Evolutionary conservation across 2,329 filamentous ascomycete genomes (phyloP), one percentile per base, ranked within the genome.

Genomic region (Daldinia sp.): DNA sequence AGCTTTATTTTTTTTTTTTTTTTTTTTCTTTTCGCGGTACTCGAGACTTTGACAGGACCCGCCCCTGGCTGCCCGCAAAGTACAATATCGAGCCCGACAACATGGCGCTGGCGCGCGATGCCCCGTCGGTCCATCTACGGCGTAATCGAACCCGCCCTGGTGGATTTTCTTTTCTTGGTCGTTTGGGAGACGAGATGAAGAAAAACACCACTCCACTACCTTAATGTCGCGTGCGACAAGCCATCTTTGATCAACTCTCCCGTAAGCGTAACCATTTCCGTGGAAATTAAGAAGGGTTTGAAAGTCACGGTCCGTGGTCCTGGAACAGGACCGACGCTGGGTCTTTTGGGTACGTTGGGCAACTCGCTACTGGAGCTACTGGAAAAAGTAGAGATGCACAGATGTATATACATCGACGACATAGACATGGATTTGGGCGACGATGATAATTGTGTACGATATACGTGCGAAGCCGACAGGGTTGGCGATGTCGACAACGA

Each of bases 271-370:
- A 20, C 35, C 50, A 26, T 46, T 54, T 13, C 44, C 20, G 15
- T 63, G 33, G 50, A 60, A 63, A 60, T 58, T 57, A 41, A 23
- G 15, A 48, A 51, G 42, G 46, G 55, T 57, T 46, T 51, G 42
- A 55, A 23, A 23, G 20, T 60, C 42, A 28, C 46, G 15, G 60
- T 55, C 59, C 61, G 42, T 65, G 50, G 57, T 41, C 26, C 46
- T 67, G 60, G 69, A 56, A 57, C 69, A 61, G 58, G 58, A 44
- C 63, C 61, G 63, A 60, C 58, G 50, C 48, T 55, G 33, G 64
- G 63, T 65, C 44, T 57, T 50, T 18, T 15, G 28, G 28, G 26
- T 15, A 26, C 46, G 13, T 33, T 51, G 26, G 46, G 26, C n/a
- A 51, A 1, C 18, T 5, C 20, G 18, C 20, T 48, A 48, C 23